Base-by-base conservation (phyloP, 768 basidiomycete species). In the Mycena epipterygia region DNA sequence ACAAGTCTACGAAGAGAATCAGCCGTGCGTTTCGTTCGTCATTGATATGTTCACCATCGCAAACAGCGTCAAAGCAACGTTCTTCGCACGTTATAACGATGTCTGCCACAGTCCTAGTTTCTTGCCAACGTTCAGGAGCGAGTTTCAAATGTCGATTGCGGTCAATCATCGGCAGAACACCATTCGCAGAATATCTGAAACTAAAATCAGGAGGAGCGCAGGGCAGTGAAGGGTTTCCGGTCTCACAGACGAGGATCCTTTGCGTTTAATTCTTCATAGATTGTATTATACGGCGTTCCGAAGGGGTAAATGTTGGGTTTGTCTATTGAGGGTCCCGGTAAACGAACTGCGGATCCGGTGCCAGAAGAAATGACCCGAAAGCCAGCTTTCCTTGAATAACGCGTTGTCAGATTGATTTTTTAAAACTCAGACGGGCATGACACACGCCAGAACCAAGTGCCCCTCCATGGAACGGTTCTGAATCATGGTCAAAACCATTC, bases 381-480 rank as follows among this genome's bases (percentile, higher is more conserved):
- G 3, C 96, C 94, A 59, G 95, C 96, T 83, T 96, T 94, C 57
- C 97, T 98, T 81, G 61, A 62, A 70, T 62, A 33, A 58, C 30
- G 56, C 63, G 67, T 71, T 46, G 57, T 74, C 59, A 71, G 68
- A 71, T 46, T 51, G 39, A 64, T 53, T 55, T 35, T n/a, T 29
- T 27, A 29, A 46, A 23, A 56, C 3, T 12, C 19, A 59, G 35
- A 42, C 14, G 41, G 56, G 53, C 49, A 67, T 12, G 53, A 88
- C 95, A 84, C 73, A 98, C 96, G 92, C 83, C 60, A 99, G 81
- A 17, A 97, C 95, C 77, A 90, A 88, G 77, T 99, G 98, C 0
- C 95, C 98, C 82, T 99, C 98, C 98, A 99, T 99, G 1, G 96
- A 97, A 55, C 97, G 92, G 79, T 98, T 98, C 96, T 98, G 74